Base-by-base conservation (phyloP, 129 eudicot species). In the Pulicaria dysenterica region DNA sequence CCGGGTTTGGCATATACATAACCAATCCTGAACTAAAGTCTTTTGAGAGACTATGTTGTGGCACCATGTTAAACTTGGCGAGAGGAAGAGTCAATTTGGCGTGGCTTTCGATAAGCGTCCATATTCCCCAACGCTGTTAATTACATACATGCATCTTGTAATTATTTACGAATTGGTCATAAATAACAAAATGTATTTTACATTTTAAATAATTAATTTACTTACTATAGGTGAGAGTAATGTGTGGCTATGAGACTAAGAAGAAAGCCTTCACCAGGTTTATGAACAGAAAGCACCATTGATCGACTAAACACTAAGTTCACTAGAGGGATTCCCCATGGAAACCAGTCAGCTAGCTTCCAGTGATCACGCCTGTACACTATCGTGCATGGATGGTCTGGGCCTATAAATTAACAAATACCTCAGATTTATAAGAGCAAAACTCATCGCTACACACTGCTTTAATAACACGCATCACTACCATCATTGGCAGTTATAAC, bases 171-270 rank as follows among this genome's bases (percentile, higher is more conserved):
- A 47, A 8, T 47, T 8, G 11, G 11, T 47, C 13, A 47, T 47
- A 47, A 47, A 47, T 47, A 47, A 9, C 53, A 47, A n/a, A n/a
- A n/a, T 47, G 53, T 47, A 2, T 9, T 47, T 46, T 9, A 47
- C 13, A 47, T 9, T 47, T 47, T 47, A 2, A 47, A 9, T 10
- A 2, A 24, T 47, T 47, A 5, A 51, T 1, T 5, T n/a, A 11
- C 65, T 59, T 59, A 59, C 65, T 8, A 59, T 10, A 1, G 65
- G 65, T 37, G 65, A 59, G 19, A 59, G 65, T 37, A 59, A 59
- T 37, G 45, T 37, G 45, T 59, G 14, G 65, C 65, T 0, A 59
- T 9, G 11, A 59, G 19, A 37, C 65, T 59, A 5, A 59, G 65
- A 2, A 59, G 24, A 59, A 59, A 59, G 38, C 65, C 45, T 59